A percentile compares a stretch with the other conserved stretches of the same genome.
These are phyloP conservation scores for Fusarium veterinarium DNA, from an alignment of 2,329 filamentous ascomycete species.

Conservation along the genomic window DNA sequence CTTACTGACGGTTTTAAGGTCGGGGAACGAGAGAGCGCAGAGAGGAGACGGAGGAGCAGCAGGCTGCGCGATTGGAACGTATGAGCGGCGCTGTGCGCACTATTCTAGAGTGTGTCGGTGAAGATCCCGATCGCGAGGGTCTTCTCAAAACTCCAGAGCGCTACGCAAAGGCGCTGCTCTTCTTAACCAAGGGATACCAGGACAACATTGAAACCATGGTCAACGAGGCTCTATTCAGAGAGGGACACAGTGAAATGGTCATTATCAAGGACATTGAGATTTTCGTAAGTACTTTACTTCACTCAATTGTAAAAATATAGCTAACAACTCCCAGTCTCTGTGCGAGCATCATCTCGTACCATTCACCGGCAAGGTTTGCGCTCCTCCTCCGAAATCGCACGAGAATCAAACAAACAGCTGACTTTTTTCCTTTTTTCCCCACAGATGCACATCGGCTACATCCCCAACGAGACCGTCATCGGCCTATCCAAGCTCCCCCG, in stretches of 20 bases:
- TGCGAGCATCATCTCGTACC: conserved; percentile 98
- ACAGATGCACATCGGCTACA: conserved; percentile 99
- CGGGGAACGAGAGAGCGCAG: conserved; percentile 72
- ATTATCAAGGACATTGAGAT: conserved; percentile 98
- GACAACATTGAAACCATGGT: conserved; percentile 92
- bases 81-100: conserved; percentile 73
- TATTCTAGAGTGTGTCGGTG: conserved; percentile 75
- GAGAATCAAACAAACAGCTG: not conserved
- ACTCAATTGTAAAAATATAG: not conserved
- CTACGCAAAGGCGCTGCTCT: conserved; percentile 95
- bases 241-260: conserved; percentile 96
- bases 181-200: conserved; percentile 97
- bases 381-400: not conserved
- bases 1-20: conserved; percentile 57
- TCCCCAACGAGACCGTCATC: conserved; percentile 89
- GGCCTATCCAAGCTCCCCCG: conserved; percentile 95
- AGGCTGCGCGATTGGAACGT: conserved; percentile 64
- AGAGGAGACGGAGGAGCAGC: conserved; percentile 62
- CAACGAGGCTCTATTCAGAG: conserved; percentile 93
- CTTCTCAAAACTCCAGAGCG: conserved; percentile 78
- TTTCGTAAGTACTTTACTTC: conserved; percentile 50
- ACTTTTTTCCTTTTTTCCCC: not conserved
- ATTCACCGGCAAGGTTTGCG: conserved; percentile 87
- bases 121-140: conserved; percentile 74
- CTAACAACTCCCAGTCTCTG: conserved; percentile 66